A percentile compares a stretch with the other conserved stretches of the same genome.
Conservation (phyloP, 345 rosid genomes). For the Streptanthus diversifolius region DNA sequence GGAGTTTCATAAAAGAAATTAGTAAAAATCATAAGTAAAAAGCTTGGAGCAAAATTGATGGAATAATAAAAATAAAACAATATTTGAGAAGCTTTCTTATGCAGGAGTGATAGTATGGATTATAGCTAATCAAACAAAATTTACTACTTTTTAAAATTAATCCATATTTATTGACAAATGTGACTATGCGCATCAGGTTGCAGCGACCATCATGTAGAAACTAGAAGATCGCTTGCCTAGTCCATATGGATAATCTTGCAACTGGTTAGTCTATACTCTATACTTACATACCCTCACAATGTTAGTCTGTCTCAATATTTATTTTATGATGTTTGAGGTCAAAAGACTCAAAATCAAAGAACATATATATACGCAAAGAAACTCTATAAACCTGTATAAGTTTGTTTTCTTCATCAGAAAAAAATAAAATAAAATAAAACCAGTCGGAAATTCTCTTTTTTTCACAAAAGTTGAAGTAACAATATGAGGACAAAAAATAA, state of each 20-base stretch:
- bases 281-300: background rate
- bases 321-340: background rate
- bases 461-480: constrained; percentile 8
- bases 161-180: background rate
- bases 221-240: background rate
- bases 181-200: background rate
- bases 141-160: background rate
- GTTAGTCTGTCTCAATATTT: background rate
- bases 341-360: background rate
- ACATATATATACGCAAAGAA: background rate
- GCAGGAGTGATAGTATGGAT: background rate
- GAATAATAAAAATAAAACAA: too few species aligned
- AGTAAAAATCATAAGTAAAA: too few species aligned
- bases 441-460: background rate
- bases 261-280: background rate
- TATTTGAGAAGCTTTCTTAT: too few species aligned
- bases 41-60: too few species aligned
- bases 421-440: too few species aligned
- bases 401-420: constrained; percentile 10
- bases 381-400: constrained; percentile 11
- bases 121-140: background rate
- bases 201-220: background rate
- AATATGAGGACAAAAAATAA: background rate
- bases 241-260: background rate
- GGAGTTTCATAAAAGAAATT: too few species aligned